A percentile compares a stretch with the other conserved stretches of the same genome.
Conservation (phyloP, 768 basidiomycete species). For the Macrocybe gigantea region DNA sequence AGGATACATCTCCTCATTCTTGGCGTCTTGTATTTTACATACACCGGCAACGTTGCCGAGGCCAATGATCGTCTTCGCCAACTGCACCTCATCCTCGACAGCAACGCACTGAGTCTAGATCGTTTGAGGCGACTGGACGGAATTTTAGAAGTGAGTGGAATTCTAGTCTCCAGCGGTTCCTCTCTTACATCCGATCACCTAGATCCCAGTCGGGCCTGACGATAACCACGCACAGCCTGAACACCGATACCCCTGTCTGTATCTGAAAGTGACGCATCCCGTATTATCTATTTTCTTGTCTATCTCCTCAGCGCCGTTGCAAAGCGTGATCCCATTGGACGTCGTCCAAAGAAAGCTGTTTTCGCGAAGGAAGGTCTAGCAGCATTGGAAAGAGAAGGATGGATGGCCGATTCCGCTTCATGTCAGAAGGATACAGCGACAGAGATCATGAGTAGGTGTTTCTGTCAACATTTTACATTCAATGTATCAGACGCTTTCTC, state of each 20-base stretch:
- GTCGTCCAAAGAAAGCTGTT: slow-evolving; percentile 65
- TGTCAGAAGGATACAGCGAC: slow-evolving; percentile 4
- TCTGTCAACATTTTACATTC: slow-evolving; percentile 2
- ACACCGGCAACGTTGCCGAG: slow-evolving; percentile 42
- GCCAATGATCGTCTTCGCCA: slow-evolving; percentile 47
- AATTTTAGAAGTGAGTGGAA: background rate
- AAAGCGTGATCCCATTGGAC: slow-evolving; percentile 69
- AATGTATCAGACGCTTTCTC: background rate
- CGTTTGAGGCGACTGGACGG: slow-evolving; percentile 28
- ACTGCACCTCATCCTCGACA: slow-evolving; percentile 66
- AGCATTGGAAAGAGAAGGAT: slow-evolving; percentile 38
- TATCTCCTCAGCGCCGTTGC: slow-evolving; percentile 63
- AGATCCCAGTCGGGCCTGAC: slow-evolving; percentile 27
- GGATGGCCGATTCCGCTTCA: slow-evolving; percentile 33
- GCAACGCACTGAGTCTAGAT: slow-evolving; percentile 16
- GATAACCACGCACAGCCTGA: slow-evolving; percentile 6
- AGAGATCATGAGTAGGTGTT: background rate
- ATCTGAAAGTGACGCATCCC: slow-evolving; percentile 64
- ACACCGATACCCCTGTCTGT: slow-evolving; percentile 29
- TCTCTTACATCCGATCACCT: slow-evolving; percentile 16
- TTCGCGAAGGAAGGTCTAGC: slow-evolving; percentile 62
- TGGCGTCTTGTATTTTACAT: slow-evolving; percentile 56
- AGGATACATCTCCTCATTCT: slow-evolving; percentile 58
- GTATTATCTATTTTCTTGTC: slow-evolving; percentile 54
- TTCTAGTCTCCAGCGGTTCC: slow-evolving; percentile 9